phyloP scores from a whole-genome alignment of 257 asterid species.

The Henckelia pumila region DNA sequence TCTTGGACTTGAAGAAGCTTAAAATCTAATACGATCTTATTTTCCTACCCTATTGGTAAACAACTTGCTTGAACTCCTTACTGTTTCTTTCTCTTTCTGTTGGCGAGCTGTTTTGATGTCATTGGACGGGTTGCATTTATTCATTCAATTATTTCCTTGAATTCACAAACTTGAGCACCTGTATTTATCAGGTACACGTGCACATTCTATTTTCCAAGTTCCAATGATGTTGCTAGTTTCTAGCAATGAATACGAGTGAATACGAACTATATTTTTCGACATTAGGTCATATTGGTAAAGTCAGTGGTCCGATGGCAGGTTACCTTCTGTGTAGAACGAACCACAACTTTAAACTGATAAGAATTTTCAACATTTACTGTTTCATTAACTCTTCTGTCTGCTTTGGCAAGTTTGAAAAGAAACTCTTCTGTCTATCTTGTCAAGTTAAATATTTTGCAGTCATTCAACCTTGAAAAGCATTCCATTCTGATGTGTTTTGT shows the following conservation, averaged over 20 bases:
- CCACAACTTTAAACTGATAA: too few relatives aligned
- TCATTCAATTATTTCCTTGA: background rate
- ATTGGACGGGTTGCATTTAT: background rate
- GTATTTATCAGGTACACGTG: background rate
- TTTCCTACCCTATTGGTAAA: background rate
- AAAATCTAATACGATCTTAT: background rate
- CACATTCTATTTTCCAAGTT: background rate
- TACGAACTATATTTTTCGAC: background rate
- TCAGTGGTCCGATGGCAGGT: background rate
- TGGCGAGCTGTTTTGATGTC: background rate
- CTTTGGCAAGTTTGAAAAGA: background rate
- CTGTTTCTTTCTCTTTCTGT: background rate
- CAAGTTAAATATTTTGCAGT: constrained; percentile 9
- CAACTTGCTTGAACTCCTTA: background rate
- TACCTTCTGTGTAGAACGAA: too few relatives aligned
- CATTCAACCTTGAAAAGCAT: background rate
- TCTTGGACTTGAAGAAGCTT: constrained; percentile 4
- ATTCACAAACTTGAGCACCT: background rate
- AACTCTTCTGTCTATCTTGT: background rate
- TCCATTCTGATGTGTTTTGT: background rate
- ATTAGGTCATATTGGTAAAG: background rate
- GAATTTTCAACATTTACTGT: background rate
- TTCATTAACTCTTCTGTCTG: background rate
- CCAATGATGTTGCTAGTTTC: background rate
- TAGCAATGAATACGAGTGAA: background rate